These are phyloP conservation scores for Blakeslea trispora DNA, from an alignment of 371 early-diverging fungal species.

Conservation along the genomic window DNA sequence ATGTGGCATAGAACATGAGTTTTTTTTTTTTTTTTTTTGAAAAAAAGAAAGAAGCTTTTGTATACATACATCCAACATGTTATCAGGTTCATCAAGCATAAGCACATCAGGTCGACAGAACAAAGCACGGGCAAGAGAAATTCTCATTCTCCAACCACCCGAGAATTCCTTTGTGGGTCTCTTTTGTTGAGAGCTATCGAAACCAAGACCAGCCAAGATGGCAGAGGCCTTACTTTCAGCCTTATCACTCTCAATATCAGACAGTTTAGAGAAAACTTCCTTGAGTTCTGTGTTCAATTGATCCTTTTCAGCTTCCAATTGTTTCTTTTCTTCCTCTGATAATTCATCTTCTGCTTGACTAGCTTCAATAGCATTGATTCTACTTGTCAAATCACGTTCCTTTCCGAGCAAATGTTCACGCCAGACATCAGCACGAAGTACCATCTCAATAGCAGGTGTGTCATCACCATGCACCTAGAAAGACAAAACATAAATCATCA, in stretches of 20 bases:
- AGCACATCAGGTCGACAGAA: constrained; percentile 96
- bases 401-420: constrained; percentile 88
- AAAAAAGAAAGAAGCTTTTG: too few species aligned
- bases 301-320: constrained; percentile 68
- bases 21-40: neutral
- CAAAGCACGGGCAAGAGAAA: constrained; percentile 95
- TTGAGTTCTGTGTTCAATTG: constrained; percentile 70
- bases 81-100: constrained; percentile 99
- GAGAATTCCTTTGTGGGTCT: constrained; percentile 91
- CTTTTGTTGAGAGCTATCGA: constrained; percentile 74
- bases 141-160: constrained; percentile 95
- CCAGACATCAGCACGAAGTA: constrained; percentile 94
- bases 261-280: constrained; percentile 80
- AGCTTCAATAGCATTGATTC: constrained; percentile 44
- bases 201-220: constrained; percentile 96
- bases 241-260: constrained; percentile 95
- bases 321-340: constrained; percentile 55
- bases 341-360: constrained; percentile 38
- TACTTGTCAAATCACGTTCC: constrained; percentile 65
- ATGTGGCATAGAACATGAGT: neutral
- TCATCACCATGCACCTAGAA: constrained; percentile 87
- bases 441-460: constrained; percentile 84
- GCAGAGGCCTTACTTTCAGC: constrained; percentile 91
- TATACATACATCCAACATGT: constrained; percentile 80
- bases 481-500: too few species aligned